phyloP scores from a whole-genome alignment of 768 basidiomycete genomes.

The Rhizopogon roseolus region DNA sequence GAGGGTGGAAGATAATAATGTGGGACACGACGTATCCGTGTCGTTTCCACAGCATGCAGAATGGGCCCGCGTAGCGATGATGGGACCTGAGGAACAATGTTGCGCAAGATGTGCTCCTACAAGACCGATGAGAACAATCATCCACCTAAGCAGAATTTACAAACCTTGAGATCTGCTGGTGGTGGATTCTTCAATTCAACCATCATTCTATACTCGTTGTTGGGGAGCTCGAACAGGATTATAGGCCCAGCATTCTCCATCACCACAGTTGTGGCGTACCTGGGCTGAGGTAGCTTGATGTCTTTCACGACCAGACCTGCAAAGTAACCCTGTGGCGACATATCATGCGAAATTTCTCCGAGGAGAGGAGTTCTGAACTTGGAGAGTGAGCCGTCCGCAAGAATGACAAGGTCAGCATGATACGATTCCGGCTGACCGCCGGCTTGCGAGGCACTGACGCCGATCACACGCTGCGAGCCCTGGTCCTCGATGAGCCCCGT shows the following conservation, averaged over 20 bases:
- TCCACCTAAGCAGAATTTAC: not conserved
- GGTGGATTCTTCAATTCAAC: constrained; percentile 78
- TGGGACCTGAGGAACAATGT: constrained; percentile 77
- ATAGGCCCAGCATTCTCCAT: constrained; percentile 76
- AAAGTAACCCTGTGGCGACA: constrained; percentile 65
- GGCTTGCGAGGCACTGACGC: constrained; percentile 48
- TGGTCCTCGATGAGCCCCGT: constrained; percentile 57
- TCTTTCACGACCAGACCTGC: constrained; percentile 80
- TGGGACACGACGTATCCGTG: constrained; percentile 84
- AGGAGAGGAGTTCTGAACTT: constrained; percentile 70
- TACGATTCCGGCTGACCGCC: constrained; percentile 42
- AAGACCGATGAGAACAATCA: not conserved
- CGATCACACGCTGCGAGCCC: constrained; percentile 48
- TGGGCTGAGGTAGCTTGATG: constrained; percentile 55
- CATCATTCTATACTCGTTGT: constrained; percentile 82
- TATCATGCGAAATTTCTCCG: constrained; percentile 38
- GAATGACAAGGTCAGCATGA: constrained; percentile 67
- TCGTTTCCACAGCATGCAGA: constrained; percentile 53
- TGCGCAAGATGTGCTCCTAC: constrained; percentile 56
- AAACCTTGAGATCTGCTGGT: constrained; percentile 69
- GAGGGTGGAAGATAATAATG: constrained; percentile 83
- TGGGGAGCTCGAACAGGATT: constrained; percentile 79
- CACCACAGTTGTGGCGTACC: constrained; percentile 74
- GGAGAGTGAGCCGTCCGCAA: constrained; percentile 89
- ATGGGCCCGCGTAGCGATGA: constrained; percentile 56